phyloP scores from a whole-genome alignment of 163 green algal species.

The Scenedesmus sp. region DNA sequence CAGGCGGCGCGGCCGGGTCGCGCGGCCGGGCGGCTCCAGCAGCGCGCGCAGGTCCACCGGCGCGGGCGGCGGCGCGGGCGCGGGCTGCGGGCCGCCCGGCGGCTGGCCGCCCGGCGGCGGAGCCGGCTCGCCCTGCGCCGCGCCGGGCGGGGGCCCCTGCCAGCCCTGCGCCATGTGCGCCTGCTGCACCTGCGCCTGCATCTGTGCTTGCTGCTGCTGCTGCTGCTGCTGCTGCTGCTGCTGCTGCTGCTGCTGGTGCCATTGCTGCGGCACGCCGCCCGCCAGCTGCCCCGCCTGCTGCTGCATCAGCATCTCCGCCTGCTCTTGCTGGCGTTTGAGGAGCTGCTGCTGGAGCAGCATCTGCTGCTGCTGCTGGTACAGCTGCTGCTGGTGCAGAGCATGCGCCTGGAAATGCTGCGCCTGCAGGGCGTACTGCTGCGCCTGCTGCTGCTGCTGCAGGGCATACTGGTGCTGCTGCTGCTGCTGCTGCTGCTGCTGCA shows the following conservation, averaged over 20 bases:
- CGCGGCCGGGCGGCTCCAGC: constrained; percentile 42
- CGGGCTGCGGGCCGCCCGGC: neutral
- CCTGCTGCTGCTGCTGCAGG: neutral
- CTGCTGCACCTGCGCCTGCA: constrained; percentile 3
- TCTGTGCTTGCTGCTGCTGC: neutral
- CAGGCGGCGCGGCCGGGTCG: constrained; percentile 37
- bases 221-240: neutral
- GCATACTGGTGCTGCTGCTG: constrained; percentile 2
- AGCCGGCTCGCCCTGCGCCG: neutral
- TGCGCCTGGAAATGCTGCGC: neutral
- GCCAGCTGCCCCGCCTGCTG: neutral
- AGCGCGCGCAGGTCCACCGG: constrained; percentile 43
- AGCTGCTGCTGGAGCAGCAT: neutral
- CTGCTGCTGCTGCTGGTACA: constrained; percentile 2
- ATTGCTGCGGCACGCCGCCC: too few relatives aligned
- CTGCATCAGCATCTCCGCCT: constrained; percentile 2
- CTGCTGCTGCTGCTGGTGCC: neutral
- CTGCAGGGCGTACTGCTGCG: constrained; percentile 3
- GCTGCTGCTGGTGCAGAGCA: constrained; percentile 5
- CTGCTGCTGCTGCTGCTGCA: neutral
- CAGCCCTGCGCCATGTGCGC: neutral
- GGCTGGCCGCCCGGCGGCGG: neutral
- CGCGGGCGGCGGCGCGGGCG: neutral
- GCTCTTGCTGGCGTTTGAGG: neutral
- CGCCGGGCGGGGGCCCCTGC: neutral